Base-by-base conservation (phyloP, 805 yeast species). In the Myxozyma neglecta region DNA sequence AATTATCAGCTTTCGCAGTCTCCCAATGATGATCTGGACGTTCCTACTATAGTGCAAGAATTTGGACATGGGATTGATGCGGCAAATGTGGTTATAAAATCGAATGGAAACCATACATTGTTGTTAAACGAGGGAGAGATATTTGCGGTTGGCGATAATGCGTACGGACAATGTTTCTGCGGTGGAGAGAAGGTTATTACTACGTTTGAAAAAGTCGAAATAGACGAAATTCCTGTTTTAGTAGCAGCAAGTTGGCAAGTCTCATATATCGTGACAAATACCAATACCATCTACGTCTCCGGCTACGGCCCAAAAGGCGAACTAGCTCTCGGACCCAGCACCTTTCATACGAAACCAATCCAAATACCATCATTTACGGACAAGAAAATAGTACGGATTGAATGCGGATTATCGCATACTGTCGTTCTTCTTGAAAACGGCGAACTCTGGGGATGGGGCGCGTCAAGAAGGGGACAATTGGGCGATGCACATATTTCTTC, bases 301-400 rank as follows among this genome's bases (percentile, higher is more conserved):
- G 97, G 97, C 0, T 40, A 62, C 5, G 97, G 96, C 0, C 72
- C 75, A 0, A 83, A 83, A 60, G 96, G 97, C 0, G 96, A 90
- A 70, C 75, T 90, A 39, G 97, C 96, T 0, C 63, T 75, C 9
- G 86, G 83, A 0, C 61, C 64, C 0, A 54, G 51, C 1, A 58
- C 70, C 0, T 49, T 52, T 7, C 14, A 45, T n/a, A 10, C 36
- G 40, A 43, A 39, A 45, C 44, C 47, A 29, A 6, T 45, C 45
- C 14, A 59, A 57, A 9, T 70, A 67, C 37, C 70, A 69, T 35
- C 62, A 63, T 14, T 52, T 51, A 43, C 60, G 1, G 67, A 65
- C 1, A 37, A 55, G 1, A 10, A 47, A 0, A 60, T 75, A 8
- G 36, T 36, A 1, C 53, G 59, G 10, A 49, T 76, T 10, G 56